Conservation (phyloP, 2,329 filamentous ascomycete genomes). For the Chalaropsis thielavioides region DNA sequence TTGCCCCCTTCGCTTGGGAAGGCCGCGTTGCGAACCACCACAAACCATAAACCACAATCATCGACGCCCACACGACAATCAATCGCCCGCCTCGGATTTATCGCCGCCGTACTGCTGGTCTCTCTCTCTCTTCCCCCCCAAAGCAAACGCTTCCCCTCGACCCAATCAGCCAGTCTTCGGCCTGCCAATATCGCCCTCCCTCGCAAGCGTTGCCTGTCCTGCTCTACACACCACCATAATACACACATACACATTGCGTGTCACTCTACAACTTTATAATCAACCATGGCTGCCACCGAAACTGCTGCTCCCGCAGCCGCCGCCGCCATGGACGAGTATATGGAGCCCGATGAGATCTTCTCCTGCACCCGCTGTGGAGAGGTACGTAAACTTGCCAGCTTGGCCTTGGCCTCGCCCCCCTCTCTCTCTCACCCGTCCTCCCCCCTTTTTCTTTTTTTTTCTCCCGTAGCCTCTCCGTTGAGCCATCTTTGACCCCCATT, state of each 20-base stretch:
- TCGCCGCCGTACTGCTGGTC: no score
- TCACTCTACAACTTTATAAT: neutral
- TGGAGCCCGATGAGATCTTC: conserved; percentile 64
- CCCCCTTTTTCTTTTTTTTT: neutral
- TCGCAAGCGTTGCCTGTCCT: neutral
- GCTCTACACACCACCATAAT: neutral
- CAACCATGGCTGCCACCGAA: neutral
- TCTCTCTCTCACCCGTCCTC: no score
- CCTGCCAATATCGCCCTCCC: neutral
- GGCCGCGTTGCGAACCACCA: no score
- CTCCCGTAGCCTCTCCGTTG: no score
- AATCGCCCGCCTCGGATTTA: no score
- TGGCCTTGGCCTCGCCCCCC: neutral
- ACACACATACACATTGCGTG: neutral
- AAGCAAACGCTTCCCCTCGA: neutral
- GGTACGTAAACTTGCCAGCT: conserved; percentile 36
- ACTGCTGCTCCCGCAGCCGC: conserved; percentile 28
- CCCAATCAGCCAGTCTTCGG: neutral
- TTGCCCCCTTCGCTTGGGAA: neutral
- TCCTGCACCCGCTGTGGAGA: conserved; percentile 90
- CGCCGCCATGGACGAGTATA: conserved; percentile 42
- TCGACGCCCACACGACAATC: no score
- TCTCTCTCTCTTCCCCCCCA: neutral
- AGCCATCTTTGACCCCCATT: neutral
- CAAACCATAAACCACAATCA: no score